Evolutionary conservation across 75 land plant species (phyloP).

Genomic region (Cupressus sempervirens): DNA sequence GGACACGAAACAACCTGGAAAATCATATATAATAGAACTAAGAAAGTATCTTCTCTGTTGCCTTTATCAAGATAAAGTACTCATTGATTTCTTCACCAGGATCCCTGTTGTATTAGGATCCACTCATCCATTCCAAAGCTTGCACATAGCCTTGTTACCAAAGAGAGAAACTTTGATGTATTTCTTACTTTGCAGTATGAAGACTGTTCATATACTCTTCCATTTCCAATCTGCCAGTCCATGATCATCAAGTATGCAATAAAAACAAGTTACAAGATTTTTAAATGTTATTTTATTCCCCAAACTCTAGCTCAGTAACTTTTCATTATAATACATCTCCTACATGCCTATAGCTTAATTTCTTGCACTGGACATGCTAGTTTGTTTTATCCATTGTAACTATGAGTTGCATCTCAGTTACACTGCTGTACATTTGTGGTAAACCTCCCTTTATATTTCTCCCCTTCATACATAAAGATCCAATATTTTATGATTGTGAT

Average conservation of each 20-base stretch:
- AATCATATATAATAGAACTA: neutral
- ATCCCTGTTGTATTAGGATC: neutral
- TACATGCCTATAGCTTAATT: neutral
- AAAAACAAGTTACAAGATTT: neutral
- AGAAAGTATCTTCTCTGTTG: neutral
- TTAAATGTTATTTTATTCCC: neutral
- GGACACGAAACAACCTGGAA: neutral
- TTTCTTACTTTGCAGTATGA: neutral
- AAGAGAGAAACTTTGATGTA: neutral
- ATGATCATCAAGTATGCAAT: neutral
- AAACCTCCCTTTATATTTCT: neutral
- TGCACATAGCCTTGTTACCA: neutral
- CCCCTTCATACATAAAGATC: neutral
- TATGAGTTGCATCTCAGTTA: neutral
- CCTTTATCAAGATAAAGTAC: neutral
- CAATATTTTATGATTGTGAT: neutral
- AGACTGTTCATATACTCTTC: neutral
- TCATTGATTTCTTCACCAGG: neutral
- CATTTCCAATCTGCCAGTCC: neutral
- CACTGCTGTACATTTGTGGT: neutral
- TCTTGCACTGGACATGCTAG: neutral
- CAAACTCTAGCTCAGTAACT: neutral
- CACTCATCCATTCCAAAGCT: neutral
- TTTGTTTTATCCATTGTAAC: neutral
- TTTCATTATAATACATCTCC: neutral